Conservation (phyloP, 345 rosid species). For the Eutrema heterophyllum region DNA sequence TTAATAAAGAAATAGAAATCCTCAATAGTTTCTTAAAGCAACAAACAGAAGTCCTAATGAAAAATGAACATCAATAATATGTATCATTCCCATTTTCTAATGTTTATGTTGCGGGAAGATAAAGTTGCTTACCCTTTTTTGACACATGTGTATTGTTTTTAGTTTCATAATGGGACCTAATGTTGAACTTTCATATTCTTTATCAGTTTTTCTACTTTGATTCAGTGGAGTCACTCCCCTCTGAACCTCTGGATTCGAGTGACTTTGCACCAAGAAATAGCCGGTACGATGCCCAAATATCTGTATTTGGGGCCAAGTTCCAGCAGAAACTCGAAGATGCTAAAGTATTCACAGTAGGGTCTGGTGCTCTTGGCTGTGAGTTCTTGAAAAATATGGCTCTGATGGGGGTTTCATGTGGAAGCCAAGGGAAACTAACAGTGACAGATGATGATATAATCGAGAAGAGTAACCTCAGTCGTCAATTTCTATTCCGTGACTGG, state of each 20-base stretch:
- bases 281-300: constrained; percentile 96
- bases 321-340: constrained; percentile 96
- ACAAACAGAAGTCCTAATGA: not conserved
- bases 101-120: not conserved
- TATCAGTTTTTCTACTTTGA: constrained; percentile 96
- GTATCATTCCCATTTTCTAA: not conserved
- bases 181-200: constrained; percentile 21
- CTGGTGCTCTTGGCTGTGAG: constrained; percentile 99
- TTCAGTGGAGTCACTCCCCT: constrained; percentile 88
- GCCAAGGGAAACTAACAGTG: constrained; percentile 72
- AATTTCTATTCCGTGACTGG: constrained; percentile 98
- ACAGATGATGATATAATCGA: constrained; percentile 99
- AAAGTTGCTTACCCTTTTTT: not conserved
- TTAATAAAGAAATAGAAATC: not conserved
- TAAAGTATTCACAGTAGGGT: constrained; percentile 72
- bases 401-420: constrained; percentile 94
- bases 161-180: constrained; percentile 4
- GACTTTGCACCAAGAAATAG: constrained; percentile 68
- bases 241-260: constrained; percentile 61
- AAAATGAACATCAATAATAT: not conserved
- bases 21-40: not conserved
- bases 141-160: not conserved
- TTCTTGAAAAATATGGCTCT: constrained; percentile 89
- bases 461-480: constrained; percentile 98
- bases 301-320: constrained; percentile 90